Percentiles rank a stretch among this genome's conserved stretches.
Conservation (phyloP, 768 basidiomycete genomes). For the Royoungia palumana region DNA sequence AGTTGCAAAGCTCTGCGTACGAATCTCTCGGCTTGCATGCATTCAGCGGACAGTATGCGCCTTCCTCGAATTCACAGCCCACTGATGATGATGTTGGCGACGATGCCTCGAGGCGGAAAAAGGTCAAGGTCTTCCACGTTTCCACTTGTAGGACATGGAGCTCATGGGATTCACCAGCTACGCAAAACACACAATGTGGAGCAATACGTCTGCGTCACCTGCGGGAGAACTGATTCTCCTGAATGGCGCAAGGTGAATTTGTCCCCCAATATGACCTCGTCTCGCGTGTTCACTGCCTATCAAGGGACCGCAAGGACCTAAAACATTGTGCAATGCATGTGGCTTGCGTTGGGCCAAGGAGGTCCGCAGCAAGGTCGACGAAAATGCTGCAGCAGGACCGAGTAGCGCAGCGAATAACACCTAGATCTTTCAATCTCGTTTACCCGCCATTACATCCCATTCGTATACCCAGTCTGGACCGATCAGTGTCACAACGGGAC, state of each 20-base stretch:
- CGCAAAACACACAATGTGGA: conserved; percentile 48
- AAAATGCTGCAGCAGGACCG: conserved; percentile 25
- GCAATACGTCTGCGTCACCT: conserved; percentile 86
- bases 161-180: conserved; percentile 13
- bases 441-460: no score
- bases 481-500: conserved; percentile 4
- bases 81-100: conserved; percentile 45
- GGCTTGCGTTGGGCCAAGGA: conserved; percentile 92
- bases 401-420: conserved; percentile 17
- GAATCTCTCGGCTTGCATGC: conserved; percentile 20
- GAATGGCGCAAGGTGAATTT: conserved; percentile 86
- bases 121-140: conserved; percentile 54
- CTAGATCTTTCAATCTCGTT: conserved; percentile 1
- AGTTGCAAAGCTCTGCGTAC: conserved; percentile 10
- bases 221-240: conserved; percentile 92
- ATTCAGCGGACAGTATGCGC: conserved; percentile 15
- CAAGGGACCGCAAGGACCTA: conserved; percentile 90
- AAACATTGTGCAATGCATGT: conserved; percentile 97
- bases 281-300: conserved; percentile 17
- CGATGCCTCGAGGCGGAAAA: conserved; percentile 58
- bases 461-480: conserved; percentile 4
- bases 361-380: conserved; percentile 43
- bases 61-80: conserved; percentile 12
- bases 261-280: neutral
- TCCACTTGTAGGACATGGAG: neutral